Conservation (phyloP, 306 rosid genomes). For the Cicer bijugum region DNA sequence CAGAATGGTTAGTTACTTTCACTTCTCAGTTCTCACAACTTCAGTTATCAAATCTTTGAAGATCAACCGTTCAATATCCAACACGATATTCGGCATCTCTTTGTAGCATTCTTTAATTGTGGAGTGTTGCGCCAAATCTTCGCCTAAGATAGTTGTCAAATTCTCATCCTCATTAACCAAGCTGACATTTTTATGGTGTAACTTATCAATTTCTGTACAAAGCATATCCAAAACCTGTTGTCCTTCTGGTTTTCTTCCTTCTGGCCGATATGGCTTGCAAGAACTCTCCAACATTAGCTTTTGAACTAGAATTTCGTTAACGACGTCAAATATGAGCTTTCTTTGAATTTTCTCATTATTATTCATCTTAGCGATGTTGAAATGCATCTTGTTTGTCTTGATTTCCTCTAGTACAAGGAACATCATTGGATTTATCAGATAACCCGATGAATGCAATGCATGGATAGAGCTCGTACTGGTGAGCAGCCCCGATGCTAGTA, state of each 20-base stretch:
- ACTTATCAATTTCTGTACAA: conserved; percentile 69
- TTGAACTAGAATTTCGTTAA: conserved; percentile 64
- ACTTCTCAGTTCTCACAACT: conserved; percentile 51
- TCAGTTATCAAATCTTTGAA: conserved; percentile 92
- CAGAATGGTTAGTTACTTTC: conserved; percentile 48
- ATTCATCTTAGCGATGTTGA: conserved; percentile 22
- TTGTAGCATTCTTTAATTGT: conserved; percentile 45
- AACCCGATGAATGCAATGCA: conserved; percentile 51
- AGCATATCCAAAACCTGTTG: conserved; percentile 59
- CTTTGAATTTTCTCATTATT: conserved; percentile 57
- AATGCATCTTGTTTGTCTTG: conserved; percentile 47
- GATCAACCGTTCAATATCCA: conserved; percentile 88
- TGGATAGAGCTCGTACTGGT: conserved; percentile 50
- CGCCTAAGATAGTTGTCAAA: conserved; percentile 50
- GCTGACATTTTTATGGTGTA: conserved; percentile 49
- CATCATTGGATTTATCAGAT: conserved; percentile 59
- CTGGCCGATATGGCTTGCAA: conserved; percentile 48
- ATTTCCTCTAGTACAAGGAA: conserved; percentile 72
- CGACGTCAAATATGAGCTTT: conserved; percentile 73
- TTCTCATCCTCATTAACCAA: conserved; percentile 54
- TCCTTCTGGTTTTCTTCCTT: conserved; percentile 54
- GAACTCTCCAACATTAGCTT: conserved; percentile 56
- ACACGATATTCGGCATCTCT: conserved; percentile 68
- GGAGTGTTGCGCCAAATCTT: conserved; percentile 56
- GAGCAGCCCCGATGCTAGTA: conserved; percentile 67